Base-by-base conservation (phyloP, 768 basidiomycete genomes). In the Pleurotus citrinopileatus region DNA sequence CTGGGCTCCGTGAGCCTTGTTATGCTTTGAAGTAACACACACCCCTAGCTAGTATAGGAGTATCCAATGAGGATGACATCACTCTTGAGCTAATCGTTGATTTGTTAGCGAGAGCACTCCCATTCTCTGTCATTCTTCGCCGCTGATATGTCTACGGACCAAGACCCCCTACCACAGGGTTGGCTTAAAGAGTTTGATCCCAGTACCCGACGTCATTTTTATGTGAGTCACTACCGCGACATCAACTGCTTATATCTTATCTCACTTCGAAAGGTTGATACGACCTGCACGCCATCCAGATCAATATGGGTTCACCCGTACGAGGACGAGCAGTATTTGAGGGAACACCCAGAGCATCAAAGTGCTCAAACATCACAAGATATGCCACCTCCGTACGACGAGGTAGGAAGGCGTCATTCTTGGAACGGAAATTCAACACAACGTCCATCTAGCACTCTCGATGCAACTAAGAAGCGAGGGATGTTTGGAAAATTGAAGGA, bases 271-370 rank as follows among this genome's bases (percentile, higher is more conserved):
- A 42, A 87, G 83, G 82, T 88, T 15, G 84, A 90, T 56, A 88
- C 86, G 0, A 72, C 68, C 54, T 79, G 81, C 0, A 71, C 65
- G 6, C 87, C 89, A 6, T 81, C 85, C 1, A 79, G 87, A 0
- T 75, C 81, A 0, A 88, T 82, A 60, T 91, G 87, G 89, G 73
- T 75, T 1, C 87, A 91, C 61, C 87, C 89, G 1, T 80, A 80
- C 55, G 84, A 89, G 53, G 86, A 89, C 63, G 79, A 83, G 42
- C 73, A 80, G 48, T 89, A 77, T 65, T 72, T 87, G n/a, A 59
- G 55, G 3, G 76, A 80, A 42, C 78, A 86, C 57, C 81, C 84
- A 6, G 76, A 81, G 3, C 57, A 70, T 6, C 65, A 63, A 52
- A 17, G 19, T 29, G 9, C 26, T 10, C 47, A 19, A 28, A 47